Percentiles rank a stretch among this genome's conserved stretches.
Conservation (phyloP, 2,329 filamentous ascomycete species). For the Camptophora hylomeconis region DNA sequence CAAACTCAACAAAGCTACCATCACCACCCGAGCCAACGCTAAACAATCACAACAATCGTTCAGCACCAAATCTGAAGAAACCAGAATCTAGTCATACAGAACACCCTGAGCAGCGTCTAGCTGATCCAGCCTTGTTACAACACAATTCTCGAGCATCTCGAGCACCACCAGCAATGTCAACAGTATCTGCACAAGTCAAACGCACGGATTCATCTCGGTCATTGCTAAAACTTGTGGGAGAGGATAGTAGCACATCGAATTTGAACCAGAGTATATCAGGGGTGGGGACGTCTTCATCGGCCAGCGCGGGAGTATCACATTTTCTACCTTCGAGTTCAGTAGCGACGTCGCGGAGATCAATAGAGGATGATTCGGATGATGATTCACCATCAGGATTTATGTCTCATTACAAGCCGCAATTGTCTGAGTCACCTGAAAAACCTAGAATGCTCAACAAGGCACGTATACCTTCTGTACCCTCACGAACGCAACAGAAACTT, state of each 20-base stretch:
- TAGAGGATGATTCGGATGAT: constrained; percentile 29
- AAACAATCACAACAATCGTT: constrained; percentile 10
- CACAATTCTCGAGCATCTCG: constrained; percentile 27
- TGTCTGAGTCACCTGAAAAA: constrained; percentile 28
- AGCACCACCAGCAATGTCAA: constrained; percentile 35
- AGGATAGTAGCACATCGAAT: constrained; percentile 24
- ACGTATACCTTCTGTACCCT: constrained; percentile 20
- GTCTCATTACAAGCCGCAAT: constrained; percentile 34
- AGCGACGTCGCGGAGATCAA: constrained; percentile 18
- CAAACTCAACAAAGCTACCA: constrained; percentile 5
- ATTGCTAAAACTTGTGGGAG: constrained; percentile 18
- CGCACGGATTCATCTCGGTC: constrained; percentile 15
- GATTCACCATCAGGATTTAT: constrained; percentile 35
- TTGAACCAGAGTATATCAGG: constrained; percentile 23
- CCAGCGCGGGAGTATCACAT: constrained; percentile 33
- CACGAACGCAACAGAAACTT: constrained; percentile 36
- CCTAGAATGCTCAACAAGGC: constrained; percentile 19
- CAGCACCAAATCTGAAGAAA: constrained; percentile 12
- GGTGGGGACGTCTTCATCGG: constrained; percentile 31
- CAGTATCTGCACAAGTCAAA: constrained; percentile 26
- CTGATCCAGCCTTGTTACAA: constrained; percentile 15
- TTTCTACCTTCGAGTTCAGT: constrained; percentile 25
- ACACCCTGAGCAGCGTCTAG: constrained; percentile 5
- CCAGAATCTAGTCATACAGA: constrained; percentile 4
- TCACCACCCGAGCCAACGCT: constrained; percentile 10